phyloP scores from a whole-genome alignment of 2,329 filamentous ascomycete species.

The Aspergillus uvarum region DNA sequence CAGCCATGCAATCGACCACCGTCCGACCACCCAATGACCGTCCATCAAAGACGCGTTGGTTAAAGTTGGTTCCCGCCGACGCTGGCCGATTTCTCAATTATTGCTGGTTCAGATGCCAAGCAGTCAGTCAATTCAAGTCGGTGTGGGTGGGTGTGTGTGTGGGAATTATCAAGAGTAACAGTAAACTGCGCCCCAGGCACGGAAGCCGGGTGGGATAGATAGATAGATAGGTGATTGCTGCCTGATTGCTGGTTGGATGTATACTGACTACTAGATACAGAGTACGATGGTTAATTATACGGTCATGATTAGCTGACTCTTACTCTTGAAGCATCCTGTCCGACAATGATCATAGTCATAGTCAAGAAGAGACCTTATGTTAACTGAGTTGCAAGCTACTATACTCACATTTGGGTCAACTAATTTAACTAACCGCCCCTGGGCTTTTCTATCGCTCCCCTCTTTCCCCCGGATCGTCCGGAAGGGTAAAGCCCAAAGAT shows the following conservation, averaged over 20 bases:
- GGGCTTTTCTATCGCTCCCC: neutral
- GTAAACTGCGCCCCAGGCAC: neutral
- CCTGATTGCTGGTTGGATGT: neutral
- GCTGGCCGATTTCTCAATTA: neutral
- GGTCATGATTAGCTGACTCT: no score
- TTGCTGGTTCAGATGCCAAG: neutral
- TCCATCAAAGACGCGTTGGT: neutral
- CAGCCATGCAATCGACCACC: neutral
- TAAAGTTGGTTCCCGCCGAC: neutral
- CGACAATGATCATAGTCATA: no score
- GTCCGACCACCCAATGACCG: conserved; percentile 1
- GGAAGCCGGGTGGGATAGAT: neutral
- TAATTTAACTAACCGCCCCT: no score
- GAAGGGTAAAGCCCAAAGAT: conserved; percentile 1
- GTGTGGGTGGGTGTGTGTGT: conserved; percentile 2
- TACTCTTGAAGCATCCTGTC: no score
- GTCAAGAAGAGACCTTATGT: neutral
- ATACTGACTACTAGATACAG: neutral
- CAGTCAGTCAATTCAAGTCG: neutral
- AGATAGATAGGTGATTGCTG: neutral
- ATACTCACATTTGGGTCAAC: no score
- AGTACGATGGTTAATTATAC: no score
- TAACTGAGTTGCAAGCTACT: neutral
- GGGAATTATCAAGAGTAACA: no score
- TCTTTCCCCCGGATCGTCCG: conserved; percentile 9